These are phyloP conservation scores for Limnomonas spitsbergensis DNA, from an alignment of 139 green algal species.

Conservation along the genomic window DNA sequence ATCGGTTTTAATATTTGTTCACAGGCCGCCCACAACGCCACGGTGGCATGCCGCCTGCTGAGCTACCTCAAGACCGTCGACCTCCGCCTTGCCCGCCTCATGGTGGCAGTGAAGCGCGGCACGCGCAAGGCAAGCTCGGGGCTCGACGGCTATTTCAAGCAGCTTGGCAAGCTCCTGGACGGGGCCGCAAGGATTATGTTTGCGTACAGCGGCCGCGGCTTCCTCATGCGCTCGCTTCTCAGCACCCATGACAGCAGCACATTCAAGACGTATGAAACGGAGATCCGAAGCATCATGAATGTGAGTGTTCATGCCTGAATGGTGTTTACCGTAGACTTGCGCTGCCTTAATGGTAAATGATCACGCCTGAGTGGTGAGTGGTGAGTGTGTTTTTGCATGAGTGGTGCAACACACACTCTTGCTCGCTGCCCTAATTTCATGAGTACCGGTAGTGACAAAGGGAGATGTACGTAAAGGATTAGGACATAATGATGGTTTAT, in stretches of 20 bases:
- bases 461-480: too few relatives aligned
- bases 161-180: background rate
- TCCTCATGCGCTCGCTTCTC: background rate
- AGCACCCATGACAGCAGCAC: background rate
- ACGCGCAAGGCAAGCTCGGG: background rate
- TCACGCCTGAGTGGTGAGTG: too few relatives aligned
- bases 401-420: too few relatives aligned
- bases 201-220: conserved; percentile 1
- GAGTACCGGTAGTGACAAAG: too few relatives aligned
- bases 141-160: background rate
- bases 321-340: too few relatives aligned
- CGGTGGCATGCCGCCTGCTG: background rate
- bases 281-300: background rate
- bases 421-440: too few relatives aligned
- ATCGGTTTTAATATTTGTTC: background rate
- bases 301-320: too few relatives aligned
- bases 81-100: background rate
- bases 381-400: too few relatives aligned
- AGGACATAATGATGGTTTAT: too few relatives aligned
- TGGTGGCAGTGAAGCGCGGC: background rate
- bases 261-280: background rate
- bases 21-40: background rate
- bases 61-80: background rate
- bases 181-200: background rate
- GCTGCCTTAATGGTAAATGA: too few relatives aligned